These are phyloP conservation scores for Chrysoporthe puriensis DNA, from an alignment of 2,329 filamentous ascomycete genomes.

Conservation along the genomic window DNA sequence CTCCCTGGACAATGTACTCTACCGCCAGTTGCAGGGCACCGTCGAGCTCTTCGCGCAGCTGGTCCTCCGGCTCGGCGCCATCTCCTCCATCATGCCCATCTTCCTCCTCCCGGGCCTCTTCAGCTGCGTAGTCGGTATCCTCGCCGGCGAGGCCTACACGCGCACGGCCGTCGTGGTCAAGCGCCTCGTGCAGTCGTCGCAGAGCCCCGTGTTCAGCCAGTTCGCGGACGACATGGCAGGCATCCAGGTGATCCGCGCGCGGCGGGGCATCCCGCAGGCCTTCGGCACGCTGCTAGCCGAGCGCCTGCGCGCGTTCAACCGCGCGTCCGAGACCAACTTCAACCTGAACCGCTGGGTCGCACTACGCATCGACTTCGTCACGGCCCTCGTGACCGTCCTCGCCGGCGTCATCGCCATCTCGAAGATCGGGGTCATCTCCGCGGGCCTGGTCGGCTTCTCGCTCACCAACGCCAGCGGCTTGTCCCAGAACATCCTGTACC, in stretches of 20 bases:
- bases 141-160: slow-evolving; percentile 49
- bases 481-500: slow-evolving; percentile 53
- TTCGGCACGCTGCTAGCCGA: slow-evolving; percentile 56
- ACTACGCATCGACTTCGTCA: slow-evolving; percentile 58
- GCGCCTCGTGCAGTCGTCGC: slow-evolving; percentile 44
- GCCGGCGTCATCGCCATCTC: slow-evolving; percentile 58
- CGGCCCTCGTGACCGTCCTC: slow-evolving; percentile 53
- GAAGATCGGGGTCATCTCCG: slow-evolving; percentile 50
- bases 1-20: slow-evolving; percentile 55
- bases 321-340: slow-evolving; percentile 52
- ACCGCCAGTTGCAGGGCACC: slow-evolving; percentile 47
- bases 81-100: slow-evolving; percentile 48
- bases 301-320: slow-evolving; percentile 51
- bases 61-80: slow-evolving; percentile 42
- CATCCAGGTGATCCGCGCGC: slow-evolving; percentile 48
- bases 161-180: slow-evolving; percentile 48
- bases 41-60: slow-evolving; percentile 45
- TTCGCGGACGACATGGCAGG: slow-evolving; percentile 47
- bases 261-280: slow-evolving; percentile 49
- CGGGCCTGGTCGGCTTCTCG: slow-evolving; percentile 60
- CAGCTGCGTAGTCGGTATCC: slow-evolving; percentile 42
- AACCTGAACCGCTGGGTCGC: slow-evolving; percentile 63
- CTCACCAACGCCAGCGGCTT: slow-evolving; percentile 59
- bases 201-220: slow-evolving; percentile 60
- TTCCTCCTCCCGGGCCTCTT: slow-evolving; percentile 47